These are phyloP conservation scores for Leishmania aethiopica DNA, from an alignment of 208 protist species.

Conservation along the genomic window DNA sequence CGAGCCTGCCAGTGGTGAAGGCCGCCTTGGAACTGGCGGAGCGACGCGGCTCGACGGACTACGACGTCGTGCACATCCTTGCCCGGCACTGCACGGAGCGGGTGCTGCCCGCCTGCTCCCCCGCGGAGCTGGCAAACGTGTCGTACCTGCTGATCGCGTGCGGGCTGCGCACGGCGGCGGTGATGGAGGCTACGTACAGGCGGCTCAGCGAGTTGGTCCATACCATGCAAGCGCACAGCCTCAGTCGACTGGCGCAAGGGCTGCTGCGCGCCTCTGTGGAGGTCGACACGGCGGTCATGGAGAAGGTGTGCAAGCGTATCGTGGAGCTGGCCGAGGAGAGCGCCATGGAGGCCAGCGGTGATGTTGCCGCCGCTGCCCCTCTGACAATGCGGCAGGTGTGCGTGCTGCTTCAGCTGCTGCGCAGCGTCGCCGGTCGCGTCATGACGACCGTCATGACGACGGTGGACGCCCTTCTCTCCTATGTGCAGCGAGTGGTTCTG, in stretches of 20 bases:
- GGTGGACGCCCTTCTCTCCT: slow-evolving; percentile 41
- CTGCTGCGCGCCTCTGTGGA: slow-evolving; percentile 62
- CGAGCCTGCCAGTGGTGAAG: slow-evolving; percentile 44
- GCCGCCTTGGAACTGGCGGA: slow-evolving; percentile 61
- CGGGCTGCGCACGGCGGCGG: slow-evolving; percentile 53
- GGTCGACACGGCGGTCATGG: slow-evolving; percentile 41
- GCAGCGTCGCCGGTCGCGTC: slow-evolving; percentile 18
- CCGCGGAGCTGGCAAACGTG: slow-evolving; percentile 50
- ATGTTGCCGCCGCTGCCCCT: background rate
- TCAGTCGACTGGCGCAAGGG: slow-evolving; percentile 47
- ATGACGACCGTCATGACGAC: slow-evolving; percentile 31
- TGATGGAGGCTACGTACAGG: slow-evolving; percentile 43
- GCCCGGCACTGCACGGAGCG: slow-evolving; percentile 46
- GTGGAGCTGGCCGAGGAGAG: slow-evolving; percentile 9
- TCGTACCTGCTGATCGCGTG: slow-evolving; percentile 64
- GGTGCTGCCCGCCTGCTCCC: slow-evolving; percentile 51
- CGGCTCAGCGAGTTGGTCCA: slow-evolving; percentile 40
- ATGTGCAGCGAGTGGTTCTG: slow-evolving; percentile 14
- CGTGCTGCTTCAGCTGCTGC: slow-evolving; percentile 31
- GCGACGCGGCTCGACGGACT: slow-evolving; percentile 56
- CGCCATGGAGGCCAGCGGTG: background rate
- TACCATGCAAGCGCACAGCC: slow-evolving; percentile 34
- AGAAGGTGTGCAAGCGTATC: slow-evolving; percentile 36
- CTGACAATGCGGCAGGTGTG: slow-evolving; percentile 32
- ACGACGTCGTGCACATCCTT: slow-evolving; percentile 56